Base-by-base conservation (phyloP, 176 grass and related monocot genomes). In the Dactylis glomerata region DNA sequence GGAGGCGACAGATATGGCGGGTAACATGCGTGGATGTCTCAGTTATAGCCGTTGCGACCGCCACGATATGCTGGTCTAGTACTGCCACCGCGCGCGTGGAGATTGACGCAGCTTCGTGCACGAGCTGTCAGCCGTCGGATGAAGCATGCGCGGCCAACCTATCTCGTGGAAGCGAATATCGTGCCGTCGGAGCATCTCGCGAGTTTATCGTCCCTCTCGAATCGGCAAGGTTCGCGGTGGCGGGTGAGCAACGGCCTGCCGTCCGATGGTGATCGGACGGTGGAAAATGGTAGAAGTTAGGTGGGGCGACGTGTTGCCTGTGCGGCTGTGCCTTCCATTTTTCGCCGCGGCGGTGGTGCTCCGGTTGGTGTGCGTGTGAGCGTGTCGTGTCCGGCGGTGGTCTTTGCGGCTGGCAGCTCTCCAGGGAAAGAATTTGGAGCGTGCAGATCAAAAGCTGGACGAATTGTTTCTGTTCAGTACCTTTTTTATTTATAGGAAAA, bases 21-120 rank as follows among this genome's bases (percentile, higher is more conserved):
- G 89, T 87, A 91, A 84, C 81, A 84, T 87, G 81, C 76, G 80
- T 24, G 68, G 71, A 57, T 76, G 76, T 80, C 81, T 31, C 69
- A 81, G 51, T 91, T 91, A 91, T 91, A 91, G 89, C 85, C 89
- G 89, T 91, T 87, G 85, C 65, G 81, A 68, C 76, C 76, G 69
- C 76, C 75, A 77, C 49, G 26, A 76, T 0, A 76, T 0, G 84
- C 61, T 22, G 63, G 3, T 6, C 57, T 10, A 7, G 1, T 8
- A 9, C 47, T n/a, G 22, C 69, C 6, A 23, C 78, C 5, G 19
- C 31, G 63, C 44, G 46, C 72, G 38, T 64, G 14, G 64, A 32
- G 57, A 27, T 24, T 20, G 13, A 36, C 17, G 23, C 9, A 1
- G 3, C 69, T 1, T 1, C 82, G 69, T 46, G 82, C 65, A 65